Percentiles rank a stretch among this genome's conserved stretches.
Evolutionary conservation across 768 basidiomycete species (phyloP).

Genomic region (Rubroboletus satanas): DNA sequence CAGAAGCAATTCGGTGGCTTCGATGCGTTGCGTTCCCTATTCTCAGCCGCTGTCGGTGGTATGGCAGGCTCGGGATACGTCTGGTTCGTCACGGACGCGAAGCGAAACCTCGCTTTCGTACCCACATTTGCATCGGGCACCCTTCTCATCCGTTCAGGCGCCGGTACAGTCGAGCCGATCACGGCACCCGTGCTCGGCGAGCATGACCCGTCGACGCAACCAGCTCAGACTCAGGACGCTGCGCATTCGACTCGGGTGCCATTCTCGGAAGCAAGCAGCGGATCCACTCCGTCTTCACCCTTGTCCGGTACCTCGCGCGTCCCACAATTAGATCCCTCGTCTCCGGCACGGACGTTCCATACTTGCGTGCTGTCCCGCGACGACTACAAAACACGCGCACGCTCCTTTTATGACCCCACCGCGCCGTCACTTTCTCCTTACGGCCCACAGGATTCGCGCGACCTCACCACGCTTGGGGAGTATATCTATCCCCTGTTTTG

Average conservation of each 20-base stretch:
- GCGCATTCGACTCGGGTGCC: slow-evolving; percentile 18
- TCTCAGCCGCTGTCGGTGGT: slow-evolving; percentile 73
- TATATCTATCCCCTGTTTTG: slow-evolving; percentile 73
- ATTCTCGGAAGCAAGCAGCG: slow-evolving; percentile 25
- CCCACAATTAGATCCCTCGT: slow-evolving; percentile 27
- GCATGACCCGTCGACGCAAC: not conserved
- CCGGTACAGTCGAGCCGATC: slow-evolving; percentile 30
- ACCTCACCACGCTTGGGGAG: slow-evolving; percentile 41
- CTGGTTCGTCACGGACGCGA: slow-evolving; percentile 78
- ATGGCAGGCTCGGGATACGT: slow-evolving; percentile 79
- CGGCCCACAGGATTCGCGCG: slow-evolving; percentile 18
- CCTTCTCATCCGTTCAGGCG: slow-evolving; percentile 66
- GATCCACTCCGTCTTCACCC: slow-evolving; percentile 38
- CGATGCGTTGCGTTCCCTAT: slow-evolving; percentile 64
- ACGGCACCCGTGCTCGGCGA: slow-evolving; percentile 32
- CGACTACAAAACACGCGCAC: slow-evolving; percentile 12
- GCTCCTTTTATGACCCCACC: slow-evolving; percentile 29
- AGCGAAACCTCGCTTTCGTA: slow-evolving; percentile 62
- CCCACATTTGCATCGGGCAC: slow-evolving; percentile 91
- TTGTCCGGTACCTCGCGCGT: slow-evolving; percentile 39
- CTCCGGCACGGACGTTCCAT: slow-evolving; percentile 31
- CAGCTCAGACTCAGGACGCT: not conserved
- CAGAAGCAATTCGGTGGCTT: slow-evolving; percentile 57
- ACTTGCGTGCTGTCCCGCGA: slow-evolving; percentile 12
- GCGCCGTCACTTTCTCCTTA: not conserved